Evolutionary conservation across 1,284 basidiomycete genomes (phyloP).

Genomic region (Pyrrhoderma lamaoense): DNA sequence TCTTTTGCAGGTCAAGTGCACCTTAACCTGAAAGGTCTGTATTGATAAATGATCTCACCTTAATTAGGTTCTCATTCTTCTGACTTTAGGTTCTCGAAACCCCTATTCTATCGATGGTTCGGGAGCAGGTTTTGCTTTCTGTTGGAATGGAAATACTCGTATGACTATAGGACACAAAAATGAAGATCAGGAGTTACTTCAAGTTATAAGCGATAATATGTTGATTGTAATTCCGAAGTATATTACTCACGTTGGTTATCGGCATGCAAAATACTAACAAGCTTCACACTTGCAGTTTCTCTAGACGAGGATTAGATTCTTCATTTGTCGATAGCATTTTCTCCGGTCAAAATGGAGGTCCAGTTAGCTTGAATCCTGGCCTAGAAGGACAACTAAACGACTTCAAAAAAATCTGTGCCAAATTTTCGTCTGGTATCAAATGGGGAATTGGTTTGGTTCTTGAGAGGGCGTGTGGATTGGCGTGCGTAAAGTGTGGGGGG

Average conservation of each 20-base stretch:
- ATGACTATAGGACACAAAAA: conserved; percentile 73
- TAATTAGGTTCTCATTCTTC: conserved; percentile 9
- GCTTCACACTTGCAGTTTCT: conserved; percentile 1
- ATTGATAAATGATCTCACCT: not conserved
- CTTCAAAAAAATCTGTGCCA: conserved; percentile 59
- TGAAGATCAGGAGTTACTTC: conserved; percentile 72
- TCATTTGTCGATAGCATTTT: not conserved
- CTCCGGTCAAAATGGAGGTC: not conserved
- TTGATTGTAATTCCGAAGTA: conserved; percentile 80
- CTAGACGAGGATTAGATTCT: not conserved
- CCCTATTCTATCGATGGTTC: conserved; percentile 70
- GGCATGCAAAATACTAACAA: not conserved
- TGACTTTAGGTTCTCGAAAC: conserved; percentile 68
- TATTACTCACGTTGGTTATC: conserved; percentile 22
- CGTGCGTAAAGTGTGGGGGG: conserved; percentile 60
- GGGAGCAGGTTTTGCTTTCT: conserved; percentile 86
- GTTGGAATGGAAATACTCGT: conserved; percentile 75
- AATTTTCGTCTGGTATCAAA: conserved; percentile 82
- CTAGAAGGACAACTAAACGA: conserved; percentile 8
- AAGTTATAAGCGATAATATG: conserved; percentile 79
- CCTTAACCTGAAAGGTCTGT: conserved; percentile 77
- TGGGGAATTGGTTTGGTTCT: conserved; percentile 84
- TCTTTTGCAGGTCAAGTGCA: conserved; percentile 73
- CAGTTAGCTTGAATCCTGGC: conserved; percentile 2
- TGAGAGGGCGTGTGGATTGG: conserved; percentile 79